Base-by-base conservation (phyloP, 1,139 yeast species). In the Meyerozyma smithsonii region DNA sequence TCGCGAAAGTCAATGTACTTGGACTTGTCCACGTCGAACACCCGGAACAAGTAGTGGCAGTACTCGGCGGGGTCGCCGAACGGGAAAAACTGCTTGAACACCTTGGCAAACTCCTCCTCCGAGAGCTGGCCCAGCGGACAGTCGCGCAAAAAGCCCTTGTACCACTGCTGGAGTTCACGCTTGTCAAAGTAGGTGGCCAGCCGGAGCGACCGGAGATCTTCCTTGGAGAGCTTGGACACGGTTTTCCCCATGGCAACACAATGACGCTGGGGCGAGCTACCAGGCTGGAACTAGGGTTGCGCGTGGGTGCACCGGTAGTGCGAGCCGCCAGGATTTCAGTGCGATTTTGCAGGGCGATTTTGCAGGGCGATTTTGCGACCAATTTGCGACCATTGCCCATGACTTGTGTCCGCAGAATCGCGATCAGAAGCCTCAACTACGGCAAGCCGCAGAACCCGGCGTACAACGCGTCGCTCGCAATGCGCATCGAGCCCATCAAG, bases 161-260 rank as follows among this genome's bases (percentile, higher is more conserved):
- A 92, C 98, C 98, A 92, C 58, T 90, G 98, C 60, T 92, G 97
- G 38, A 94, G 77, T 58, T 94, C 98, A 49, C 96, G 74, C 43
- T 92, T 80, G 58, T 92, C 96, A 58, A 94, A 94, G 57, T 88
- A 84, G 0, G 99, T 94, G 24, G 89, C 84, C 56, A 80, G 83
- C 59, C 85, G 85, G 49, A 94, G 78, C 44, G 84, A 81, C 42
- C 84, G 77, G 41, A 94, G 75, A 55, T 94, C 97, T 53, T 94
- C 98, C 54, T 84, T 88, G 19, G 96, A 86, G 42, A 94, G 67
- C 58, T 90, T 94, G 17, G 97, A 88, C 14, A 95, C 94, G 20
- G 96, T 85, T 54, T 90, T 90, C 10, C 99, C 99, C 99, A 94
- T 92, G 32, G 21, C 12, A 16, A 14, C n/a, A 26, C 21, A 14